phyloP scores from a whole-genome alignment of 1,139 yeast species.

The Wickerhamiella infanticola region DNA sequence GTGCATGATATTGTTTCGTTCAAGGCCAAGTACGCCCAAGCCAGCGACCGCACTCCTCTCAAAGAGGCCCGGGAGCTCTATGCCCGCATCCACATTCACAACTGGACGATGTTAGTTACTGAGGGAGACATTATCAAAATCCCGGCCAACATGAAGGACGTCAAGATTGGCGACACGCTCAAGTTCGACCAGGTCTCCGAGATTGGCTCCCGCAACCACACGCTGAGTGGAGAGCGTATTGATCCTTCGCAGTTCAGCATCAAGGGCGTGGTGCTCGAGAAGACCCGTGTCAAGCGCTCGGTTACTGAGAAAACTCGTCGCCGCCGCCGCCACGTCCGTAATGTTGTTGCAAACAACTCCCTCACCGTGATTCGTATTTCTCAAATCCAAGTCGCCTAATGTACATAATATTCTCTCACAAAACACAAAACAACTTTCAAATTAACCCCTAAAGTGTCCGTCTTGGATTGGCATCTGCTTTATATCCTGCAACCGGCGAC shows the following conservation, averaged over 20 bases:
- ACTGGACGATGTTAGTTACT: constrained; percentile 77
- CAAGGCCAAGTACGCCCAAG: constrained; percentile 13
- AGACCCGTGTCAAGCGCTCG: constrained; percentile 68
- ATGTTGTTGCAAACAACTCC: constrained; percentile 60
- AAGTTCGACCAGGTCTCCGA: constrained; percentile 60
- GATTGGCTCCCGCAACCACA: constrained; percentile 73
- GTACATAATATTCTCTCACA: neutral
- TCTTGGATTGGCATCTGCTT: neutral
- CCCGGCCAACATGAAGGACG: constrained; percentile 62
- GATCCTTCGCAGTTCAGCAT: constrained; percentile 42
- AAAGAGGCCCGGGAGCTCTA: constrained; percentile 51
- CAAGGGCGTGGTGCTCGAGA: constrained; percentile 69
- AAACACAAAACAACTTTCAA: neutral
- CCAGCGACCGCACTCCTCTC: constrained; percentile 36
- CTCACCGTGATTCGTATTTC: constrained; percentile 70
- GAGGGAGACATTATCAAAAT: constrained; percentile 72
- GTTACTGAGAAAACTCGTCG: constrained; percentile 54
- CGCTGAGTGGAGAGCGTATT: constrained; percentile 38
- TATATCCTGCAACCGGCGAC: neutral
- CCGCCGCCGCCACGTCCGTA: constrained; percentile 73
- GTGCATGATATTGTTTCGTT: constrained; percentile 12
- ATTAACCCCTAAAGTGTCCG: neutral
- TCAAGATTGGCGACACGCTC: constrained; percentile 66
- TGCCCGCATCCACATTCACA: constrained; percentile 70
- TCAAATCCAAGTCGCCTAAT: constrained; percentile 28